Conservation (phyloP, 345 rosid species). For the Brassica incana region DNA sequence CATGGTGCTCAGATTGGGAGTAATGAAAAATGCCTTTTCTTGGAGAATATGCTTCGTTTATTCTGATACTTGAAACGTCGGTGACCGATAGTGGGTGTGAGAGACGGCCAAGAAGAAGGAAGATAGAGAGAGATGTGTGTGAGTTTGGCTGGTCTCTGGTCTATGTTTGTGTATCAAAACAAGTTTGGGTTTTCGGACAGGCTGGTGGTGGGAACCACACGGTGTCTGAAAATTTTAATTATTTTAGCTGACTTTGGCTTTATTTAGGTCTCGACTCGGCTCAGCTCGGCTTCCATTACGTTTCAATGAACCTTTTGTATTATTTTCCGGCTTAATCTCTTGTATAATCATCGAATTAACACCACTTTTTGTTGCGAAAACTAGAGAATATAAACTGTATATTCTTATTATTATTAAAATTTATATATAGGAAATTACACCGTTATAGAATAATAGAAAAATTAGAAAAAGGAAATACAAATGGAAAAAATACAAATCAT, state of each 20-base stretch:
- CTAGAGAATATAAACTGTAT: too few species aligned
- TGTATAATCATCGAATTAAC: conserved; percentile 14
- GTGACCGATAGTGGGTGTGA: conserved; percentile 27
- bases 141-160: conserved; percentile 5
- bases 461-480: too few species aligned
- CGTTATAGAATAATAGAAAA: too few species aligned
- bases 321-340: neutral
- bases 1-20: conserved; percentile 38
- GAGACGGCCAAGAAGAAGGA: conserved; percentile 15
- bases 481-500: too few species aligned
- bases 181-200: conserved; percentile 39
- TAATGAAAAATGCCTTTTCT: neutral
- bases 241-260: conserved; percentile 29
- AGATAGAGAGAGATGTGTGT: conserved; percentile 22
- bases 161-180: conserved; percentile 26
- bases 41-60: neutral
- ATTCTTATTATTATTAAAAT: too few species aligned
- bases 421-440: too few species aligned
- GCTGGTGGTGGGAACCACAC: conserved; percentile 43
- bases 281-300: conserved; percentile 27
- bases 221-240: conserved; percentile 27
- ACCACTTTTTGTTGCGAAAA: neutral
- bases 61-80: conserved; percentile 19
- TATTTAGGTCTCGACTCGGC: neutral
- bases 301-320: conserved; percentile 1